Conservation (phyloP, 2,329 filamentous ascomycete genomes). For the Truncatella angustata region DNA sequence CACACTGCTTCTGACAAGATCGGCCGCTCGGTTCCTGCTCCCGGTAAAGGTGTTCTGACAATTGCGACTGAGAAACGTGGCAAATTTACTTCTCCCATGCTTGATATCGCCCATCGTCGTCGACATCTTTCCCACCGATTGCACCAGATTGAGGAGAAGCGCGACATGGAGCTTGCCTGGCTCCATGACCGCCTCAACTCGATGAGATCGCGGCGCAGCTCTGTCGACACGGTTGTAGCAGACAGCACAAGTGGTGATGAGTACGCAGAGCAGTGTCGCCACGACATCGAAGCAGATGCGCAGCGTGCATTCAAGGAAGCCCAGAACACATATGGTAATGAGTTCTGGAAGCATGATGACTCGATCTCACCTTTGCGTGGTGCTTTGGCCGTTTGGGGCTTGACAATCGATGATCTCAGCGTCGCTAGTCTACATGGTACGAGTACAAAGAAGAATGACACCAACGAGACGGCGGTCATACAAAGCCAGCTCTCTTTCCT, state of each 20-base stretch:
- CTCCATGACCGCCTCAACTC: conserved; percentile 1
- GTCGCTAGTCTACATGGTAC: conserved; percentile 40
- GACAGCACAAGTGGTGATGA: conserved; percentile 4
- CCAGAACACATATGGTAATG: conserved; percentile 24
- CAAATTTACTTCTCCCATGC: conserved; percentile 19
- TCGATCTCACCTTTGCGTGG: conserved; percentile 32
- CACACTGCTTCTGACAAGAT: conserved; percentile 31
- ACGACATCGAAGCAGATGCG: conserved; percentile 16
- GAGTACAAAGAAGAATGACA: conserved; percentile 36
- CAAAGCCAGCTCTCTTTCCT: conserved; percentile 33
- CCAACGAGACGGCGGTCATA: conserved; percentile 35
- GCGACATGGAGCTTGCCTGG: conserved; percentile 12
- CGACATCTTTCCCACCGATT: conserved; percentile 20
- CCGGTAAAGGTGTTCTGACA: conserved; percentile 34
- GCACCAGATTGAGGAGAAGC: conserved; percentile 17
- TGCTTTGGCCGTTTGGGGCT: conserved; percentile 33
- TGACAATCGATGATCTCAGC: conserved; percentile 35
- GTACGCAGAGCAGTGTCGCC: conserved; percentile 3
- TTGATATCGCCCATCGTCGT: conserved; percentile 26
- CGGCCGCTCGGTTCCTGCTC: conserved; percentile 36
- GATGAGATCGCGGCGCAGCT: background rate
- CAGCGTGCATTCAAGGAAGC: conserved; percentile 19
- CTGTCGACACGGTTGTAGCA: background rate
- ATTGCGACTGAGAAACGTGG: conserved; percentile 21
- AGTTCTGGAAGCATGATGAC: conserved; percentile 25